Base-by-base conservation (phyloP, 306 rosid species). In the Cicer pinnatifidum region DNA sequence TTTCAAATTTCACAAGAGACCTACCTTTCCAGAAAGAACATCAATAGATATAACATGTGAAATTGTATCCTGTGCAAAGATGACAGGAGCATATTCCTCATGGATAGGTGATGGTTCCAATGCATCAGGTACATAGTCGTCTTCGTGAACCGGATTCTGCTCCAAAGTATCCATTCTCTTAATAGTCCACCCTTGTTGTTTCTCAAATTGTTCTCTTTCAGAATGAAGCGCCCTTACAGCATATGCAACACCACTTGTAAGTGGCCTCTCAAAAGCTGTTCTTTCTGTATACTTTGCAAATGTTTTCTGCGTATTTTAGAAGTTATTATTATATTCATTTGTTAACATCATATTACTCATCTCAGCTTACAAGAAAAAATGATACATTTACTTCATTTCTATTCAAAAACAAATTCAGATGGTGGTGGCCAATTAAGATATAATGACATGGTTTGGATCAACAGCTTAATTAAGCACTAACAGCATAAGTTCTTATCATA, bases 231-330 rank as follows among this genome's bases (percentile, higher is more conserved):
- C 99, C 84, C 99, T 87, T 44, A 91, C 97, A 47, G 97, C 99
- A 87, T 94, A 91, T 12, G 99, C 99, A 88, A 94, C 99, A 11
- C 99, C 99, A 81, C 97, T 88, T 9, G 97, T 94, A 57, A 94
- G 95, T 47, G 99, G 99, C 86, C 99, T 86, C 89, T 94, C 99
- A 80, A 94, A 94, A 75, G 97, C 92, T 48, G 99, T 94, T 76
- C 97, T 75, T 80, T 94, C 99, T 5, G 99, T 94, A 82, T 94
- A 94, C 82, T 86, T 85, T 2, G 99, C 99, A 84, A 94, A 94
- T 51, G 97, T 94, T 62, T 69, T 82, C 99, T 94, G 79, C 46
- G 73, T 48, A 63, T 54, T 79, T 60, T 20, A 28, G 40, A 79
- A 84, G 89, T 94, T 74, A 12, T 9, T 41, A 41, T 58, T 58